Evolutionary conservation across 2,329 filamentous ascomycete genomes (phyloP).

Genomic region (Trichoderma harzianum): DNA sequence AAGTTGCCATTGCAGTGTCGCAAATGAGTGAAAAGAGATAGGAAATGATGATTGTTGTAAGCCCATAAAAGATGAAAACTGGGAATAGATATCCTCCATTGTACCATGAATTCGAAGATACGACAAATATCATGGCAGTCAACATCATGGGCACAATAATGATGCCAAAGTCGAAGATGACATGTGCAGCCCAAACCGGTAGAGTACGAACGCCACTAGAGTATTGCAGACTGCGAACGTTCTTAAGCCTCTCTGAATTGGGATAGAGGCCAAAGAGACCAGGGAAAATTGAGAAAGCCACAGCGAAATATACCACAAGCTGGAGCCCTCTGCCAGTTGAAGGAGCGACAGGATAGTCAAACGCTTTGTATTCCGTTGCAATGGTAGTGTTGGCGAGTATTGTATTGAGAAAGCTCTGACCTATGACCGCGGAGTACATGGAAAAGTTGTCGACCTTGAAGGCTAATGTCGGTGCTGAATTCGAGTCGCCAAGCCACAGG

Average conservation of each 20-base stretch:
- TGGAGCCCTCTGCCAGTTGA: constrained; percentile 68
- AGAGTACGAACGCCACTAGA: constrained; percentile 77
- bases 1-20: constrained; percentile 47
- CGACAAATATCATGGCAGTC: constrained; percentile 64
- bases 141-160: constrained; percentile 64
- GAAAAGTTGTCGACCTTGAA: constrained; percentile 60
- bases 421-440: constrained; percentile 50
- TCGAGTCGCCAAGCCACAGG: constrained; percentile 64
- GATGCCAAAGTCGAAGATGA: constrained; percentile 66
- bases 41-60: constrained; percentile 66
- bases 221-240: constrained; percentile 78
- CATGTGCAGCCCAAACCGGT: constrained; percentile 77
- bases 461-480: constrained; percentile 59
- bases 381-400: constrained; percentile 64
- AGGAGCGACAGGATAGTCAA: constrained; percentile 67
- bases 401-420: constrained; percentile 59
- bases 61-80: constrained; percentile 71
- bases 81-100: constrained; percentile 58
- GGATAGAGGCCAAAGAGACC: constrained; percentile 82
- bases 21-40: constrained; percentile 66
- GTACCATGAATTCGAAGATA: constrained; percentile 64
- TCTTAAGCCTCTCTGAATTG: constrained; percentile 69
- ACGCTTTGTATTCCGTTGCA: constrained; percentile 64
- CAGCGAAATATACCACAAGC: constrained; percentile 70
- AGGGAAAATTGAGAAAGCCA: constrained; percentile 73